Percentiles rank a stretch among this genome's conserved stretches.
phyloP scores from a whole-genome alignment of 352 stramenopile genomes.

The Globisporangium iwayamae region DNA sequence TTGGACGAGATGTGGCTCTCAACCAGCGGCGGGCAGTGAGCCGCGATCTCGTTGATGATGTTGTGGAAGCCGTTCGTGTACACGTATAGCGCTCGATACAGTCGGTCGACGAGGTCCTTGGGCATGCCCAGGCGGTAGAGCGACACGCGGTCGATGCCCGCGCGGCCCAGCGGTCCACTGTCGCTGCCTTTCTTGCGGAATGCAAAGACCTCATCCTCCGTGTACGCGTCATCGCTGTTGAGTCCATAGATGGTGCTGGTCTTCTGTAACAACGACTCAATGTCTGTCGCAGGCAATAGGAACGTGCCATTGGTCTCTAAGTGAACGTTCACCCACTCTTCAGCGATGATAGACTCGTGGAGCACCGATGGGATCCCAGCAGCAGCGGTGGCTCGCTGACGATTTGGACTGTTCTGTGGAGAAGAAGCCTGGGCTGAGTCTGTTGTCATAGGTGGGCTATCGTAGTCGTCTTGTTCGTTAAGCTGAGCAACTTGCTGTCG shows the following conservation, averaged over 20 bases:
- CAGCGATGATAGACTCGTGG: conserved; percentile 65
- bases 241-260: conserved; percentile 17
- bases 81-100: conserved; percentile 81
- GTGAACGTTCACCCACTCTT: conserved; percentile 81
- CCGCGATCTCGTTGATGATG: conserved; percentile 76
- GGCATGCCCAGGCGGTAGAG: conserved; percentile 74
- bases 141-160: conserved; percentile 68
- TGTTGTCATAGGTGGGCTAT: neutral
- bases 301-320: conserved; percentile 51
- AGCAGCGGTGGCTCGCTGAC: conserved; percentile 12
- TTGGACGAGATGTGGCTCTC: conserved; percentile 81
- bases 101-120: conserved; percentile 68
- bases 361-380: conserved; percentile 28
- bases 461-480: neutral
- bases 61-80: conserved; percentile 86
- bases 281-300: conserved; percentile 46
- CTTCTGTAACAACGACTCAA: conserved; percentile 35
- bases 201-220: conserved; percentile 36
- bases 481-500: neutral
- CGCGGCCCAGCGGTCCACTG: conserved; percentile 41
- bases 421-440: neutral
- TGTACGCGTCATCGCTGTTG: conserved; percentile 32
- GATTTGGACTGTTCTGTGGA: conserved; percentile 11
- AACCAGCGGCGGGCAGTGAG: conserved; percentile 54
- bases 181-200: conserved; percentile 38